These are phyloP conservation scores for Metarhizium rileyi DNA, from an alignment of 2,329 filamentous ascomycete genomes.

Conservation along the genomic window DNA sequence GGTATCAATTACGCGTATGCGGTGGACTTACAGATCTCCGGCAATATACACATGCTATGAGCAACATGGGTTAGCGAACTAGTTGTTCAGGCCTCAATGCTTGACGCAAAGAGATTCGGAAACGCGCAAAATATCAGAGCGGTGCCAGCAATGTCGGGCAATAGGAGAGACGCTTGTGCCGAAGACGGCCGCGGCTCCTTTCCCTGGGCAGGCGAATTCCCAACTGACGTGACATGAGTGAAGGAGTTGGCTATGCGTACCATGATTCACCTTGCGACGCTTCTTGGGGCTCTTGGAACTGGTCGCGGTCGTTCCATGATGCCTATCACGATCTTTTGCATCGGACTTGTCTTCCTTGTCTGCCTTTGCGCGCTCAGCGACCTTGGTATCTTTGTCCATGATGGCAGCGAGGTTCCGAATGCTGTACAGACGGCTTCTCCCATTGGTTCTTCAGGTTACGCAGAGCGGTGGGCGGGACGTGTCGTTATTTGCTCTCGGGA, in stretches of 20 bases:
- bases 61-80: neutral
- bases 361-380: slow-evolving; percentile 20
- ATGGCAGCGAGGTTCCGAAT: slow-evolving; percentile 21
- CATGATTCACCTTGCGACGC: slow-evolving; percentile 82
- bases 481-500: slow-evolving; percentile 21
- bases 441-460: slow-evolving; percentile 23
- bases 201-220: neutral
- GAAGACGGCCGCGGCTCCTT: neutral
- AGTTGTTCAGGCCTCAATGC: neutral
- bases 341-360: slow-evolving; percentile 11
- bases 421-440: slow-evolving; percentile 16
- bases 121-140: neutral
- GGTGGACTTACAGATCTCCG: slow-evolving; percentile 70
- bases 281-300: slow-evolving; percentile 59
- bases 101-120: neutral
- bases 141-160: neutral
- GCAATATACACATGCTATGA: slow-evolving; percentile 73
- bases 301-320: neutral
- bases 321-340: slow-evolving; percentile 3
- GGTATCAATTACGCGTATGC: slow-evolving; percentile 9
- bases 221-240: neutral
- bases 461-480: slow-evolving; percentile 18
- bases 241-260: slow-evolving; percentile 40
- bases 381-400: slow-evolving; percentile 22
- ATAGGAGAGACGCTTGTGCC: neutral